phyloP scores from a whole-genome alignment of 768 basidiomycete species.

The Auricularia cornea region DNA sequence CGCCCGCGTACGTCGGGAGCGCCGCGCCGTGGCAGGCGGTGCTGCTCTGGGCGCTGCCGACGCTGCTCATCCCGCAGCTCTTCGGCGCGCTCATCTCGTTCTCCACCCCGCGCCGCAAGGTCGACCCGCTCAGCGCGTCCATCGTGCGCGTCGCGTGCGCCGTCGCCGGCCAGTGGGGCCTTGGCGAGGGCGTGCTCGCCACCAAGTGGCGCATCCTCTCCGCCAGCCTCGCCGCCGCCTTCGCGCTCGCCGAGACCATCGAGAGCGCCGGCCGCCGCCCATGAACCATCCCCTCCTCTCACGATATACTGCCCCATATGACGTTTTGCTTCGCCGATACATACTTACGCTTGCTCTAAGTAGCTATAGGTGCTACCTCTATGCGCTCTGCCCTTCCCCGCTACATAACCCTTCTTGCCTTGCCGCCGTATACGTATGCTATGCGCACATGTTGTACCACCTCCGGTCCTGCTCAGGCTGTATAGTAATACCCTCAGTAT shows the following conservation, averaged over 20 bases:
- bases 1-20: constrained; percentile 35
- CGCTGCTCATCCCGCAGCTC: constrained; percentile 49
- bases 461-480: too few species aligned
- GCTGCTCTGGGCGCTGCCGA: constrained; percentile 55
- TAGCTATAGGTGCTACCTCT: too few species aligned
- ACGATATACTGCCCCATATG: too few species aligned
- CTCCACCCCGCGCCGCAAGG: constrained; percentile 31
- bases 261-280: constrained; percentile 18
- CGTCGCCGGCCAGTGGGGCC: constrained; percentile 13
- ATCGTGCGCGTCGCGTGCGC: constrained; percentile 49
- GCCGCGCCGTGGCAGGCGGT: constrained; percentile 45
- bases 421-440: too few species aligned
- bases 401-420: too few species aligned
- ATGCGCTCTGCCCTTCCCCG: too few species aligned
- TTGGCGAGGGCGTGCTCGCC: constrained; percentile 43
- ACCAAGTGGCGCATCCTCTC: constrained; percentile 45
- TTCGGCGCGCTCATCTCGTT: constrained; percentile 58
- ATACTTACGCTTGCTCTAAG: too few species aligned
- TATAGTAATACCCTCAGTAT: too few species aligned
- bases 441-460: too few species aligned
- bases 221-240: constrained; percentile 49
- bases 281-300: not conserved
- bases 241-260: constrained; percentile 63
- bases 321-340: too few species aligned
- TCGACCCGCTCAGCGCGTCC: constrained; percentile 57